A percentile compares a stretch with the other conserved stretches of the same genome.
These are phyloP conservation scores for Balakata baccata DNA, from an alignment of 345 rosid genomes.

Conservation along the genomic window DNA sequence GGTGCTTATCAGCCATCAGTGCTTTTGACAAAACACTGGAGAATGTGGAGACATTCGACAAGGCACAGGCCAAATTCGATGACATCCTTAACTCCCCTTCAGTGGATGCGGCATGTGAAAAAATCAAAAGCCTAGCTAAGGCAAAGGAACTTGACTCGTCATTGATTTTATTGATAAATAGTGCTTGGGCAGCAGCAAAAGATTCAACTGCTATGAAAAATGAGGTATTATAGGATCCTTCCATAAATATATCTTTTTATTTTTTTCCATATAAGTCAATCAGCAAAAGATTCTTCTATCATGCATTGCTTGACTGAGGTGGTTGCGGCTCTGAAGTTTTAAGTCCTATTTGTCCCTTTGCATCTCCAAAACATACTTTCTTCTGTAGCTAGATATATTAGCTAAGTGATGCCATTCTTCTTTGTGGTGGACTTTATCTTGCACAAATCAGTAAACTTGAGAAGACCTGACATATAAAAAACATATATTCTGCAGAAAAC, in stretches of 20 bases:
- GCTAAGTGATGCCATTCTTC: background rate
- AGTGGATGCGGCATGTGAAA: slow-evolving; percentile 73
- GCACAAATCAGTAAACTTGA: background rate
- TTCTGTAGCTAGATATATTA: background rate
- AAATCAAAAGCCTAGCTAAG: slow-evolving; percentile 78
- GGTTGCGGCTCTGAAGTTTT: background rate
- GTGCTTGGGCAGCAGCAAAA: slow-evolving; percentile 90
- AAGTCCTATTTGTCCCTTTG: background rate
- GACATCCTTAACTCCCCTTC: slow-evolving; percentile 80
- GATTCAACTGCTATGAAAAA: slow-evolving; percentile 69
- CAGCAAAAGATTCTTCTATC: background rate
- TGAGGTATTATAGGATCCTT: slow-evolving; percentile 45
- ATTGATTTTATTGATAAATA: slow-evolving; percentile 69
- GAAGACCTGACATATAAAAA: background rate
- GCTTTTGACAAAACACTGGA: slow-evolving; percentile 81
- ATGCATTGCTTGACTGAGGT: background rate
- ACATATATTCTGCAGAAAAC: background rate
- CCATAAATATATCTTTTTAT: background rate
- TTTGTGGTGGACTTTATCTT: background rate
- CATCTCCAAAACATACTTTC: background rate
- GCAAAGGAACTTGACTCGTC: slow-evolving; percentile 89
- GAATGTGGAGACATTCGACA: slow-evolving; percentile 60
- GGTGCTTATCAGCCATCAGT: slow-evolving; percentile 82
- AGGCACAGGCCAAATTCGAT: slow-evolving; percentile 84
- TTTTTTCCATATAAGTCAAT: background rate